Percentiles rank a stretch among this genome's conserved stretches.
Evolutionary conservation across 2,329 filamentous ascomycete species (phyloP).

Genomic region (Grosmannia huntii): DNA sequence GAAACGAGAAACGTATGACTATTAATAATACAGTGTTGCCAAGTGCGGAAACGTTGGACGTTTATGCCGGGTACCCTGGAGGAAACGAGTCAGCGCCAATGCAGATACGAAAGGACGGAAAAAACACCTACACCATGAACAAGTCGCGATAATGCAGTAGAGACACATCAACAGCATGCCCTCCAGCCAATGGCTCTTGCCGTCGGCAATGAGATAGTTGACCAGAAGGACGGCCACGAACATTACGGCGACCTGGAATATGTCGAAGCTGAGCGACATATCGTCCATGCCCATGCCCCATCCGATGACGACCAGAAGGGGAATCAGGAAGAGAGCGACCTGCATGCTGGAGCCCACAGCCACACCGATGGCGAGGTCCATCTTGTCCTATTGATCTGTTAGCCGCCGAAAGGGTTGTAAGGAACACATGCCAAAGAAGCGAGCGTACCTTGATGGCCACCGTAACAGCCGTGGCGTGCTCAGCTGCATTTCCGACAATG

Average conservation of each 20-base stretch:
- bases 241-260: slow-evolving; percentile 75
- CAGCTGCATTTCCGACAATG: slow-evolving; percentile 68
- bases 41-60: background rate
- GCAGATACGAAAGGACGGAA: background rate
- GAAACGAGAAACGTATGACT: no score
- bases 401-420: no score
- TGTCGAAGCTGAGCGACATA: slow-evolving; percentile 77
- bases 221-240: slow-evolving; percentile 76
- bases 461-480: slow-evolving; percentile 69
- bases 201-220: slow-evolving; percentile 76
- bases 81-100: background rate
- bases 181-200: slow-evolving; percentile 72
- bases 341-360: slow-evolving; percentile 72
- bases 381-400: no score
- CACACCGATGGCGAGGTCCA: slow-evolving; percentile 72
- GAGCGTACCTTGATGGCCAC: slow-evolving; percentile 69
- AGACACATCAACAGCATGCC: slow-evolving; percentile 63
- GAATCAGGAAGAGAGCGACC: slow-evolving; percentile 67
- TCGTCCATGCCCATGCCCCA: slow-evolving; percentile 60
- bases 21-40: no score
- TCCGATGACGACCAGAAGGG: slow-evolving; percentile 62
- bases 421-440: no score
- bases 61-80: slow-evolving; percentile 5
- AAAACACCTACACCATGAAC: slow-evolving; percentile 41
- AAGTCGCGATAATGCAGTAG: slow-evolving; percentile 66